Base-by-base conservation (phyloP, 805 yeast genomes). In the Ogataea paradorogensis region DNA sequence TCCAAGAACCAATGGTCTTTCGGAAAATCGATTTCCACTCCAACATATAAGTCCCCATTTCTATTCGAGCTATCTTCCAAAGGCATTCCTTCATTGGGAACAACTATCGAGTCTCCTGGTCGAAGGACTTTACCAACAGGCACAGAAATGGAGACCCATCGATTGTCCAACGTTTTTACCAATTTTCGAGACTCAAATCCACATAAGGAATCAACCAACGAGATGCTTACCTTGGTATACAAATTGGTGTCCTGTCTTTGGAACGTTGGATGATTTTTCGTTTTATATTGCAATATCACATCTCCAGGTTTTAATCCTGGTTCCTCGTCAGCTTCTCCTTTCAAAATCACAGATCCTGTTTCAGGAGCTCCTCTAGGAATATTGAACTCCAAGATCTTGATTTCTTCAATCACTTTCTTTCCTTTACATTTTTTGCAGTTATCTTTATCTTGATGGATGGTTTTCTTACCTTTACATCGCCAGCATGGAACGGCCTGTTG, bases 21-120 rank as follows among this genome's bases (percentile, higher is more conserved):
- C 2, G 96, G 97, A 59, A 90, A 89, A 51, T 80, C 87, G 37
- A 90, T 78, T 15, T 76, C 76, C n/a, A 86, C 61, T 37, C 71
- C 75, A 13, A 89, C 68, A 53, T 78, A 88, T 47, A 89, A 64
- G 58, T 85, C 85, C 18, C 96, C 96, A 65, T 65, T 37, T 50
- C 53, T 39, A 37, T 48, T 45, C 50, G 55, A 9, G 43, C 56
- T 30, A 45, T 55, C 62, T 42, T 26, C 51, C 48, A 74, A 53
- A 1, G 96, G 96, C 95, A 91, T 87, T 5, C 97, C 97, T 59
- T 88, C 95, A 29, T 74, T 74, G 27, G 70, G 61, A 9, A 90
- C 66, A 43, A 78, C 70, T 24, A 90, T 59, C 40, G 66, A 72
- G 47, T 87, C 86, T 7, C 84, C 82, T 0, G 96, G 96, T 52